Percentiles rank a stretch among this genome's conserved stretches.
phyloP scores from a whole-genome alignment of 163 green algal species.

The Botryococcus braunii region DNA sequence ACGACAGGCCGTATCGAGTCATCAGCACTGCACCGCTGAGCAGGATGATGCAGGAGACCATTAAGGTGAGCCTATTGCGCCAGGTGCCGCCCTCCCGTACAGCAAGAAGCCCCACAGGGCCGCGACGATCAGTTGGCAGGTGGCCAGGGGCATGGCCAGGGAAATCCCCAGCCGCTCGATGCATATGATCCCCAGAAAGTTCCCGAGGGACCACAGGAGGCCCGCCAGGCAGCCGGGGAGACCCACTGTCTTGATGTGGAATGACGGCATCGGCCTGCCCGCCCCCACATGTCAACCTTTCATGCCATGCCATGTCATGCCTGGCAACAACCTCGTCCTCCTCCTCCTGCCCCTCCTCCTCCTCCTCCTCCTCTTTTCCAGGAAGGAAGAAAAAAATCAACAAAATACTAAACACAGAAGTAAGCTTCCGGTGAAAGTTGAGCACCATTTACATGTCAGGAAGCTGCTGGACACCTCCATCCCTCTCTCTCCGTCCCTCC shows the following conservation, averaged over 20 bases:
- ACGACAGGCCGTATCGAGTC: background rate
- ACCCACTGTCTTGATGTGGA: background rate
- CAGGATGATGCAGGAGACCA: background rate
- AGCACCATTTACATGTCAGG: background rate
- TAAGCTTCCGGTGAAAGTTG: background rate
- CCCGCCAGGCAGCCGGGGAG: background rate
- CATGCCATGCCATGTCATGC: background rate
- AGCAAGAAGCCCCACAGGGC: constrained; percentile 1
- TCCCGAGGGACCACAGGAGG: background rate
- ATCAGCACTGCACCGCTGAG: background rate
- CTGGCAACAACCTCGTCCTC: background rate
- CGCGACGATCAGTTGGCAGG: constrained; percentile 1
- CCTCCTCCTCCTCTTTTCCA: background rate
- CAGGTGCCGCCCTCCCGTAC: background rate
- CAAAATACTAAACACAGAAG: background rate
- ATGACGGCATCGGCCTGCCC: background rate
- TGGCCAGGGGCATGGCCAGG: constrained; percentile 1
- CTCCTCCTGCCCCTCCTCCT: background rate
- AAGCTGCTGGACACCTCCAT: no score
- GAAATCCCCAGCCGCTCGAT: background rate
- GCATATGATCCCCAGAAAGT: constrained; percentile 1
- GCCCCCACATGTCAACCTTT: no score
- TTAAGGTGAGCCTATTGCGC: background rate
- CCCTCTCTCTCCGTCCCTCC: no score
- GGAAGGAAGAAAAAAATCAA: background rate